Conservation (phyloP, 768 basidiomycete species). For the Trametes villosa region DNA sequence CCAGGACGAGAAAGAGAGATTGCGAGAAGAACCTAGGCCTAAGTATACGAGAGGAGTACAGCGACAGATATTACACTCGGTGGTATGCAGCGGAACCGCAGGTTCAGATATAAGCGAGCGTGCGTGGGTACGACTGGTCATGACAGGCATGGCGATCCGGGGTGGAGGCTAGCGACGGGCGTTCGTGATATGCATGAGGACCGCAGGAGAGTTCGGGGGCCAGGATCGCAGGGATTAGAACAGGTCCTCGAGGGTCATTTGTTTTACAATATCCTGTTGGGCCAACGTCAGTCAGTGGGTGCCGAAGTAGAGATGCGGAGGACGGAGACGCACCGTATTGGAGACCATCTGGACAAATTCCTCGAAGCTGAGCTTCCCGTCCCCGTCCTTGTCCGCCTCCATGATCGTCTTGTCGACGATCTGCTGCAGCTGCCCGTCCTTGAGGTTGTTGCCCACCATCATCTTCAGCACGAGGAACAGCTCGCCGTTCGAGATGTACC, state of each 20-base stretch:
- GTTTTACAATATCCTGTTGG: constrained; percentile 92
- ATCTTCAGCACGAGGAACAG: constrained; percentile 98
- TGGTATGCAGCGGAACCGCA: constrained; percentile 22
- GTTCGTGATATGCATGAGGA: too few species aligned
- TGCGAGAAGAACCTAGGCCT: constrained; percentile 10
- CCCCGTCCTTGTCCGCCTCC: constrained; percentile 98
- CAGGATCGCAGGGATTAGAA: constrained; percentile 61
- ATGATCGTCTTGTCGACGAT: constrained; percentile 99
- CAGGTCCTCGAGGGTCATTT: constrained; percentile 96
- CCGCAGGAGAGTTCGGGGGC: too few species aligned
- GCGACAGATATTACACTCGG: constrained; percentile 25
- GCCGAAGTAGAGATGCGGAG: not conserved
- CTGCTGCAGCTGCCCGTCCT: constrained; percentile 99
- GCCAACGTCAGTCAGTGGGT: not conserved
- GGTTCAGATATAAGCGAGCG: constrained; percentile 15
- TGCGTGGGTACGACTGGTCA: constrained; percentile 10
- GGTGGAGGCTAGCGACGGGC: not conserved
- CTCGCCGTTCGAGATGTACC: constrained; percentile 97
- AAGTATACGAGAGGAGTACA: constrained; percentile 21
- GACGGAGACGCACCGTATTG: constrained; percentile 71
- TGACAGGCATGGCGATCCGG: constrained; percentile 13
- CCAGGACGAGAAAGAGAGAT: not conserved
- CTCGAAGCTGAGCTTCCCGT: constrained; percentile 96
- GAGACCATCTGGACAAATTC: constrained; percentile 98
- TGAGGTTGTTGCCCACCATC: constrained; percentile 99